Evolutionary conservation across 2,329 filamentous ascomycete species (phyloP).

Genomic region (Metarhizium brunneum): DNA sequence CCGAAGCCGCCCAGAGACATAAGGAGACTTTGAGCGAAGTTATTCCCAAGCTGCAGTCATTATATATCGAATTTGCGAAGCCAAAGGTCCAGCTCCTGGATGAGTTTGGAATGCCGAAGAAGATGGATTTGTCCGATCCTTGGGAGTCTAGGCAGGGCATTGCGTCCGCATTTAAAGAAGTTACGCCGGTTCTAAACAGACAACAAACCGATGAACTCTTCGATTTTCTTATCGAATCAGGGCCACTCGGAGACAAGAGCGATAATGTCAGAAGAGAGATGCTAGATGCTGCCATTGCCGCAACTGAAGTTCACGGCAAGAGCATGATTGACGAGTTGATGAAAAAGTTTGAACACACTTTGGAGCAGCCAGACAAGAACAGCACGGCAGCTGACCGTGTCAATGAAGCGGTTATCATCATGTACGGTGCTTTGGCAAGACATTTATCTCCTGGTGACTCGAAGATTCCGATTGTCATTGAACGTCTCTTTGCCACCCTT

Average conservation of each 20-base stretch:
- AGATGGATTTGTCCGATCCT: conserved; percentile 75
- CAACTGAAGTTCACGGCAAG: conserved; percentile 76
- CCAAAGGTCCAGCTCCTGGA: conserved; percentile 77
- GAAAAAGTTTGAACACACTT: conserved; percentile 78
- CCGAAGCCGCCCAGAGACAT: conserved; percentile 59
- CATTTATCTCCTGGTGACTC: conserved; percentile 79
- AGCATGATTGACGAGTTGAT: conserved; percentile 80
- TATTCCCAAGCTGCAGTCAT: conserved; percentile 55
- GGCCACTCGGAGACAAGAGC: conserved; percentile 79
- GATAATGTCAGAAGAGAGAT: conserved; percentile 74
- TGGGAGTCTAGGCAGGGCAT: conserved; percentile 91
- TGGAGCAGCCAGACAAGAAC: conserved; percentile 78
- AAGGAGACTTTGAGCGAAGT: conserved; percentile 51
- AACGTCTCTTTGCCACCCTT: conserved; percentile 75
- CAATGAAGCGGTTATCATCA: conserved; percentile 94
- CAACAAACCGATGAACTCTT: conserved; percentile 69
- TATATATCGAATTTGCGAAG: conserved; percentile 72
- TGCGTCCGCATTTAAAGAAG: conserved; percentile 75
- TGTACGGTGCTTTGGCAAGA: conserved; percentile 87
- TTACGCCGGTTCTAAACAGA: conserved; percentile 61
- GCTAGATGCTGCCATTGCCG: conserved; percentile 76
- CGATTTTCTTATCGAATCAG: conserved; percentile 74
- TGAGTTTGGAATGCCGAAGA: conserved; percentile 89
- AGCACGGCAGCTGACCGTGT: conserved; percentile 78
- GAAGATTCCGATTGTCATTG: conserved; percentile 80